Percentiles rank a stretch among this genome's conserved stretches.
Conservation (phyloP, 306 rosid genomes). For the Acacia crassicarpa region DNA sequence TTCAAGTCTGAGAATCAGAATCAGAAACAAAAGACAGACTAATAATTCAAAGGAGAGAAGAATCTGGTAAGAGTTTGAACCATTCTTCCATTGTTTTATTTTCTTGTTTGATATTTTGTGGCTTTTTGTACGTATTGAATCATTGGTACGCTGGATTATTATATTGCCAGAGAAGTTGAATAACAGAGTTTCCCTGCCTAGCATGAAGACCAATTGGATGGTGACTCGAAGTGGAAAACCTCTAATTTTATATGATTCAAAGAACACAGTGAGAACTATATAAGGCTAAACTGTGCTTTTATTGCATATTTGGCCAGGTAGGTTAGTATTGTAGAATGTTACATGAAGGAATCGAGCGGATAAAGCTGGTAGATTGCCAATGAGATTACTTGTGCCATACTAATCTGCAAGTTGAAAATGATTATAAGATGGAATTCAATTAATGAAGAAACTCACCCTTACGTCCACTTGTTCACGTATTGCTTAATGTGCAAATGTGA, state of each 20-base stretch:
- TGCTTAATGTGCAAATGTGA: no score
- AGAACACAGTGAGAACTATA: neutral
- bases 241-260: neutral
- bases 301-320: neutral
- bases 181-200: slow-evolving; percentile 20
- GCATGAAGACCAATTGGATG: slow-evolving; percentile 22
- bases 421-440: no score
- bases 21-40: no score
- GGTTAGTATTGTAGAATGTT: no score
- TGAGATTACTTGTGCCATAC: no score
- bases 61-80: slow-evolving; percentile 16
- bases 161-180: slow-evolving; percentile 22
- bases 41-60: neutral
- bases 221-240: slow-evolving; percentile 41
- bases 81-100: slow-evolving; percentile 18
- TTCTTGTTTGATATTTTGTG: slow-evolving; percentile 7
- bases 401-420: no score
- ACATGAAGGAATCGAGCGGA: no score
- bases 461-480: no score
- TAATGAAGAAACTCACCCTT: no score
- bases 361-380: no score
- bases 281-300: neutral
- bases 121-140: neutral
- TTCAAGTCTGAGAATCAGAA: no score
- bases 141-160: slow-evolving; percentile 17